Conservation (phyloP, 2,329 filamentous ascomycete genomes). For the Verticillium zaregamsianum region DNA sequence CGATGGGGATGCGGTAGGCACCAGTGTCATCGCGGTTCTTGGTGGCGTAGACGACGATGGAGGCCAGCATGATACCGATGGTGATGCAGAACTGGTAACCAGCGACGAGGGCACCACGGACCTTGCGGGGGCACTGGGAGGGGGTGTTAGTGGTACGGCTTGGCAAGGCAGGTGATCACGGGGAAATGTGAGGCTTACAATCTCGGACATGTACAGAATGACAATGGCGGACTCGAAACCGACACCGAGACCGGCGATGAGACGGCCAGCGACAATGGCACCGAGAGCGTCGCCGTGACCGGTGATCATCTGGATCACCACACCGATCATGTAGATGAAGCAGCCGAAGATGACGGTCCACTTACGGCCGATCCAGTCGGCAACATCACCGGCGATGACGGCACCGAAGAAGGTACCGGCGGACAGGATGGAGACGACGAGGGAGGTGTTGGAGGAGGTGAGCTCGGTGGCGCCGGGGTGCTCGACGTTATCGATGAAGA, state of each 20-base stretch:
- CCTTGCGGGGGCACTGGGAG: constrained; percentile 55
- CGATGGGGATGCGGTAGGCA: constrained; percentile 78
- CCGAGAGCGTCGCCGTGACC: constrained; percentile 44
- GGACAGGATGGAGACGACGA: constrained; percentile 73
- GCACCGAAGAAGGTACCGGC: constrained; percentile 76
- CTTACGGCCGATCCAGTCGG: constrained; percentile 71
- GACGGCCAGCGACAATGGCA: constrained; percentile 67
- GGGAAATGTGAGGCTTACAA: constrained; percentile 36
- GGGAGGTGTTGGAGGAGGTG: constrained; percentile 40
- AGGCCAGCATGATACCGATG: constrained; percentile 70
- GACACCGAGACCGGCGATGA: constrained; percentile 73
- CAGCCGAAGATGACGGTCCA: constrained; percentile 70
- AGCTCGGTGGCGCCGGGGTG: constrained; percentile 30
- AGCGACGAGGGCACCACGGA: constrained; percentile 73
- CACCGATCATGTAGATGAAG: constrained; percentile 64
- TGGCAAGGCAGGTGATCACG: not conserved
- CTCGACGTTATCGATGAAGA: constrained; percentile 50
- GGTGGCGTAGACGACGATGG: constrained; percentile 70
- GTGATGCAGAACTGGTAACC: constrained; percentile 84
- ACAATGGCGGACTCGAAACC: constrained; percentile 78
- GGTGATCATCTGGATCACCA: constrained; percentile 60
- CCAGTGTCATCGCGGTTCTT: constrained; percentile 57
- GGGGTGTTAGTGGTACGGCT: constrained; percentile 15
- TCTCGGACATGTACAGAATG: constrained; percentile 85
- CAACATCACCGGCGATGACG: constrained; percentile 70